Base-by-base conservation (phyloP, 2,329 filamentous ascomycete species). In the Neofusicoccum sp. region DNA sequence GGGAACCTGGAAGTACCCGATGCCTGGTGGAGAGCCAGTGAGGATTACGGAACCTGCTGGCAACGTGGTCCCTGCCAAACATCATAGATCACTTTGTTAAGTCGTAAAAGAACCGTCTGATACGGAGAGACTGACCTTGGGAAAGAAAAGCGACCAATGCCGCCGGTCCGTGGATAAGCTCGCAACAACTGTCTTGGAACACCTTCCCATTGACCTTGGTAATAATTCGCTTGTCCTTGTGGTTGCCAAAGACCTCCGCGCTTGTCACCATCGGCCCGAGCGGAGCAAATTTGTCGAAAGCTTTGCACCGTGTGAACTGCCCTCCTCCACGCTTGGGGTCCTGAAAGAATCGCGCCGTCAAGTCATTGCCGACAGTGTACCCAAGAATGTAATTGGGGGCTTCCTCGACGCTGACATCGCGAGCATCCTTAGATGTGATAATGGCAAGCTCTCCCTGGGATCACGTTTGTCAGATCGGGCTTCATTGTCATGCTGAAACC, bases 331-430 rank as follows among this genome's bases (percentile, higher is more conserved):
- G 44, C 64, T 71, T 39, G 83, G 4, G 87, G 16, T 63, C 28
- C 52, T 69, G 67, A n/a, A 44, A 65, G 14, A 64, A 44, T 6
- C 66, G 48, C 4, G 64, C 61, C 14, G 65, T 66, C 3, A 69
- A 56, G 47, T 68, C 67, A 44, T 69, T 69, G 3, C 64, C 65
- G 8, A 59, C 22, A 3, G 52, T 66, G 36, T 67, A 69, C 3
- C 65, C 66, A 5, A 63, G 79, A 1, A 88, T 81, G 67, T 88
- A 86, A 65, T 83, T 79, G 56, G 86, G 70, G 1, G 64, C 66
- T 6, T 65, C 50, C 22, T 43, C 58, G 41, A 56, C 45, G 2
- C 65, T 43, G 11, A 69, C 49, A 39, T 69, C 63, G 12, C 62
- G 64, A 1, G 59, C 63, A 31, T 64, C 58, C 37, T 63, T 44